Base-by-base conservation (phyloP, 345 rosid species). In the Camelina neglecta region DNA sequence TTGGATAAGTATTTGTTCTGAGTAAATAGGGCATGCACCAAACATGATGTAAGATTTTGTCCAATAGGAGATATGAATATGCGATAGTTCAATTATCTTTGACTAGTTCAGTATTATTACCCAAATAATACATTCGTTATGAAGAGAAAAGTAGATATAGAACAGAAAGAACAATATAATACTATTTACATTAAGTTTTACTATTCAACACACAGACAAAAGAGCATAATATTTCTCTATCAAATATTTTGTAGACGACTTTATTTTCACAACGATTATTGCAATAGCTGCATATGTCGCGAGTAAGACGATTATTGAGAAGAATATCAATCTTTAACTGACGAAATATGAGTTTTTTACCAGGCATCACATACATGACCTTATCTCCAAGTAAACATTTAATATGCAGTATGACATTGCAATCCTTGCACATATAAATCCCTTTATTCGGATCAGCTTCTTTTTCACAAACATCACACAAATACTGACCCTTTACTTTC, bases 401-500 rank as follows among this genome's bases (percentile, higher is more conserved):
- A 3, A 47, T 33, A 31, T 65, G 70, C 5, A 65, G 1, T 10
- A 11, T 49, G 70, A 31, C 29, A 15, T 41, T 15, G 26, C 69
- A 65, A 2, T 15, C 24, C 16, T 49, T 9, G 58, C 81, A 77
- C 2, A n/a, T 1, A 44, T 72, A 65, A 15, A 71, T 35, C 50
- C 68, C 61, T 8, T 5, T 3, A 4, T 49, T 59, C 4, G 67
- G 64, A 8, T 72, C 0, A 15, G 39, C 33, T 36, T 49, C 11
- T 49, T 29, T 6, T 29, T 68, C 61, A 51, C 66, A 69, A 12
- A 58, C n/a, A 0, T 56, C 29, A 45, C 74, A 69, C 4, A 57
- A 48, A 15, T 24, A n/a, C 8, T 16, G 13, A 48, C 44, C 24
- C 4, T 0, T 18, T 20, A 31, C 13, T 5, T 33, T 7, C 8